These are phyloP conservation scores for Ceratobasidium theobromae DNA, from an alignment of 1,284 basidiomycete species.

Conservation along the genomic window DNA sequence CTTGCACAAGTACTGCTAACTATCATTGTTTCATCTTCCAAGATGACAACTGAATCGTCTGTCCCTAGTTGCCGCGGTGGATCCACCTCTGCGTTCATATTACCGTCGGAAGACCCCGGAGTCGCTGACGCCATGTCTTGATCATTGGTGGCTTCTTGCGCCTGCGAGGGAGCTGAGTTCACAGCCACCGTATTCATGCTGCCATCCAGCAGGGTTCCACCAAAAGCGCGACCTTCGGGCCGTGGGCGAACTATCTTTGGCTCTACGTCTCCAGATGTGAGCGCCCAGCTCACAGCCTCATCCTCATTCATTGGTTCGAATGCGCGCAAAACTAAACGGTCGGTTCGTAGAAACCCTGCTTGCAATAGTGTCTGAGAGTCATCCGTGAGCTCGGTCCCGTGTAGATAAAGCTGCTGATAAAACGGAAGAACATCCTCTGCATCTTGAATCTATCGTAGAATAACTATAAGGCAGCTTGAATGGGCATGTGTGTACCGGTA, in stretches of 20 bases:
- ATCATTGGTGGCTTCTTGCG: not conserved
- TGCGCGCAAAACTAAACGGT: slow-evolving; percentile 64
- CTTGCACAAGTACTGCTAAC: slow-evolving; percentile 35
- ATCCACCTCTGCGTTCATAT: not conserved
- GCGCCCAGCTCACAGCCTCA: slow-evolving; percentile 56
- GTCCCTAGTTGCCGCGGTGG: not conserved
- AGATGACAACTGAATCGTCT: slow-evolving; percentile 31
- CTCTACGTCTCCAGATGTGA: slow-evolving; percentile 48
- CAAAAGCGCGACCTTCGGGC: slow-evolving; percentile 62
- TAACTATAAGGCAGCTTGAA: not conserved
- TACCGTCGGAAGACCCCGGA: not conserved
- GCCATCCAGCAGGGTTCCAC: slow-evolving; percentile 67
- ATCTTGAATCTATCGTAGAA: slow-evolving; percentile 52
- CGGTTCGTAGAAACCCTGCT: slow-evolving; percentile 64
- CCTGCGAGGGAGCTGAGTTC: not conserved
- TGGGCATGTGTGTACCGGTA: not conserved
- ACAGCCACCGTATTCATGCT: not conserved
- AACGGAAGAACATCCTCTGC: slow-evolving; percentile 66
- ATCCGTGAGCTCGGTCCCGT: slow-evolving; percentile 63
- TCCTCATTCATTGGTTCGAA: slow-evolving; percentile 49
- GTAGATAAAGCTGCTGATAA: slow-evolving; percentile 67
- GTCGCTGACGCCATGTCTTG: not conserved
- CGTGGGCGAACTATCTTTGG: slow-evolving; percentile 47
- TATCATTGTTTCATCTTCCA: not conserved
- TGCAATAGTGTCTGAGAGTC: slow-evolving; percentile 59